Evolutionary conservation across 2,329 filamentous ascomycete genomes (phyloP).

Genomic region (Capronia americana): DNA sequence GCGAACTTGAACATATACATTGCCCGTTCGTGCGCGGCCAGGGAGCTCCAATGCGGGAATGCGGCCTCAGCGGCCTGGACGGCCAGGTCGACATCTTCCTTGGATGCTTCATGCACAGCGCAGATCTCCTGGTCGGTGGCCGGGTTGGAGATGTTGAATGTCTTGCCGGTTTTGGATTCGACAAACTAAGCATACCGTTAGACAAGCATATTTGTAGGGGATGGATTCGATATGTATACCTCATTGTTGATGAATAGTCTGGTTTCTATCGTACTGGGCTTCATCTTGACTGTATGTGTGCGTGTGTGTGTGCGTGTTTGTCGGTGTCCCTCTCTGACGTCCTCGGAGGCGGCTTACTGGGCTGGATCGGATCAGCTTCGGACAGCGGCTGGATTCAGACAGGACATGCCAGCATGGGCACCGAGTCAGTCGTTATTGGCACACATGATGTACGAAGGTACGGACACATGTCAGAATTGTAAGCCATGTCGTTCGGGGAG

Average conservation of each 20-base stretch:
- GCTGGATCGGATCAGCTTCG: neutral
- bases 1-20: conserved; percentile 53
- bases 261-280: conserved; percentile 34
- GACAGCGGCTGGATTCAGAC: neutral
- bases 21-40: conserved; percentile 31
- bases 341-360: neutral
- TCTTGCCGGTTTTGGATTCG: conserved; percentile 52
- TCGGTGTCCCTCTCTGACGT: neutral
- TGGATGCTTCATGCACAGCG: conserved; percentile 40
- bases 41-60: conserved; percentile 50
- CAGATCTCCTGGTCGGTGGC: conserved; percentile 37
- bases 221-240: conserved; percentile 41
- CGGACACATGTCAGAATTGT: neutral
- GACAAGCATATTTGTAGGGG: neutral
- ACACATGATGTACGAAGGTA: neutral
- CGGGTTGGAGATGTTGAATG: conserved; percentile 47
- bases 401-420: neutral
- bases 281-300: neutral
- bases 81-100: conserved; percentile 45
- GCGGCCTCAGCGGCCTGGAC: conserved; percentile 47
- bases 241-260: conserved; percentile 60
- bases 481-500: neutral
- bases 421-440: neutral
- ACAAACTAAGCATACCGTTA: conserved; percentile 45
- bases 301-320: neutral